Conservation (phyloP, 2,329 filamentous ascomycete species). For the Paraconiothyrium brasiliense region DNA sequence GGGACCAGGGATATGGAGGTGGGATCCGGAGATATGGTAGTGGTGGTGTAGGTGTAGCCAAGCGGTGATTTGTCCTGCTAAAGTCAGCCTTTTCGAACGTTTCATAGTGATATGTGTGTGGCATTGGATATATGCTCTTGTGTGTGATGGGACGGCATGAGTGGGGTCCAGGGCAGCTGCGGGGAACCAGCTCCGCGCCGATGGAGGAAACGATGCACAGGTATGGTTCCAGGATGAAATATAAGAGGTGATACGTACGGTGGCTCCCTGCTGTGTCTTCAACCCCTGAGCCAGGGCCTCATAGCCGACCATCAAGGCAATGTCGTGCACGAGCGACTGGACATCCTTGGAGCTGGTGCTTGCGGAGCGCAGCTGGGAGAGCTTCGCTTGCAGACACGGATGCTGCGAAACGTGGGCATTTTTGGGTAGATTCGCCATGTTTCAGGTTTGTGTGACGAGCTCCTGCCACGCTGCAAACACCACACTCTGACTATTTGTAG, state of each 20-base stretch:
- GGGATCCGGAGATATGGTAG: conserved; percentile 70
- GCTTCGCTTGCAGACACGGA: conserved; percentile 86
- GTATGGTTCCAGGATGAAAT: background rate
- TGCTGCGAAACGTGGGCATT: conserved; percentile 82
- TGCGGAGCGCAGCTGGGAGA: conserved; percentile 85
- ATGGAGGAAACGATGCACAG: conserved; percentile 4
- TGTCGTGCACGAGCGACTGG: conserved; percentile 84
- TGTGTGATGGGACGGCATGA: background rate
- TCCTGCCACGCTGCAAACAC: conserved; percentile 16
- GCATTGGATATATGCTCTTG: conserved; percentile 12
- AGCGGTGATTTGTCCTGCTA: conserved; percentile 78
- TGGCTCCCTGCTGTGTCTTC: conserved; percentile 65
- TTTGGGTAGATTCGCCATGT: conserved; percentile 55
- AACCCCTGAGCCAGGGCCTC: conserved; percentile 79
- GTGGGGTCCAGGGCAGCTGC: conserved; percentile 10
- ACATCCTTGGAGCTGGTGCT: conserved; percentile 77
- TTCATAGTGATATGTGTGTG: conserved; percentile 5
- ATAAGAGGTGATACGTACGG: conserved; percentile 62
- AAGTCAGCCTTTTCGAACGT: conserved; percentile 6
- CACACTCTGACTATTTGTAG: conserved; percentile 11
- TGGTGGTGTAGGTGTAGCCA: conserved; percentile 76
- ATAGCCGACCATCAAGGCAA: conserved; percentile 80
- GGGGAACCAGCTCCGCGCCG: conserved; percentile 11
- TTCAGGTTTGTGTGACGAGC: conserved; percentile 16
- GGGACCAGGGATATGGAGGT: conserved; percentile 81